Base-by-base conservation (phyloP, 805 yeast genomes). In the Kodamaea hsintzibuensis region DNA sequence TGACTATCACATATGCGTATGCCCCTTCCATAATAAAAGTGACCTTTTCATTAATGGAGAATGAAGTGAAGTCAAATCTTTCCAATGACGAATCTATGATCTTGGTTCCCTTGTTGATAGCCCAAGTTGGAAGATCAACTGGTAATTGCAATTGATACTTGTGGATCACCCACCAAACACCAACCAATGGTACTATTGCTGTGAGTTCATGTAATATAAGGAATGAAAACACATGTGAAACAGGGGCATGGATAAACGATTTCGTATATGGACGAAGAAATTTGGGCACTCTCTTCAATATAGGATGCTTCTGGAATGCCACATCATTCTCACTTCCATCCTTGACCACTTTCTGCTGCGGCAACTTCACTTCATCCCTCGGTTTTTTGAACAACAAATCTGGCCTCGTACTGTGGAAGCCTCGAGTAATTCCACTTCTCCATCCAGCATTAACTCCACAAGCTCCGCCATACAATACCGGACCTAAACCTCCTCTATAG, bases 191-290 rank as follows among this genome's bases (percentile, higher is more conserved):
- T 27, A 81, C 78, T 2, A 89, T 76, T 2, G 96, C 96, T 0
- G 92, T 79, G 42, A 89, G 57, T 63, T 89, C 96, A 63, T 89
- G 96, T 12, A 89, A 72, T 3, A 88, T 64, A 5, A 88, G 59
- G 60, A 89, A 89, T 1, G 91, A 76, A 0, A 87, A 76, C 10
- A 86, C 73, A 64, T 84, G 84, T 1, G 86, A 73, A 2, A 82
- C 67, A 0, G 91, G 91, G 0, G 88, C 84, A 47, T 75, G 64
- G 16, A 77, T 68, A 55, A 86, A 76, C 49, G 77, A 73, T 6
- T 65, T 65, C 0, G 85, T 82, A 58, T 82, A 82, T 12, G 80
- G 81, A 19, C 76, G 72, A 50, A 85, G 65, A 42, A 78, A 71
- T 47, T 68, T 73, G 3, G 90, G 89, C 2, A 85, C 67, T 51